These are phyloP conservation scores for Triglochin maritima DNA, from an alignment of 106 monocot species.

Conservation along the genomic window DNA sequence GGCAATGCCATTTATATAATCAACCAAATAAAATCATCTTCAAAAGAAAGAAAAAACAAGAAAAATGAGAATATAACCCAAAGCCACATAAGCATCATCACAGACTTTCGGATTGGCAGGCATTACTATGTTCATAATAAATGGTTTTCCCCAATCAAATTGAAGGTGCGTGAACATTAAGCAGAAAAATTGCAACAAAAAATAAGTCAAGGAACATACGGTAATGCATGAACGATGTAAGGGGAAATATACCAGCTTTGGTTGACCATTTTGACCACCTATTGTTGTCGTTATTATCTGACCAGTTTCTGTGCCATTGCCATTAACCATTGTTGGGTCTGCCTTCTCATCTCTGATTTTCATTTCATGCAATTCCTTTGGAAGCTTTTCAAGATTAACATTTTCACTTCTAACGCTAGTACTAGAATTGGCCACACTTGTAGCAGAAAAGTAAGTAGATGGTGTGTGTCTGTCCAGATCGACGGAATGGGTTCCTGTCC, in stretches of 20 bases:
- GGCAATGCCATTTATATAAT: no score
- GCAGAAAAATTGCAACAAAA: no score
- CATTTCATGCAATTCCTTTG: conserved; percentile 14
- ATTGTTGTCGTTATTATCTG: conserved; percentile 72
- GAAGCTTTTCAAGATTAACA: not conserved
- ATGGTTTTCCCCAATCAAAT: no score
- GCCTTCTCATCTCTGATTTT: conserved; percentile 8
- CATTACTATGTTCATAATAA: no score
- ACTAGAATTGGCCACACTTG: not conserved
- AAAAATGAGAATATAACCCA: not conserved
- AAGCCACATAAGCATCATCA: not conserved
- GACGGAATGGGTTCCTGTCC: not conserved
- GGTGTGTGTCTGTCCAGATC: not conserved
- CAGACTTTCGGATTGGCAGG: not conserved
- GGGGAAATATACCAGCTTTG: conserved; percentile 48
- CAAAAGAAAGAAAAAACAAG: not conserved
- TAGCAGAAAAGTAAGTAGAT: not conserved
- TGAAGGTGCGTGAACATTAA: no score
- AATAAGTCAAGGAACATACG: no score
- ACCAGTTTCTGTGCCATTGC: conserved; percentile 58
- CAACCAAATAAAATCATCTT: not conserved
- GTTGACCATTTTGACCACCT: conserved; percentile 68
- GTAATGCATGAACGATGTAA: no score
- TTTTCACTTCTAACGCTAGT: conserved; percentile 3
- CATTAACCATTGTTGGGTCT: conserved; percentile 39